phyloP scores from a whole-genome alignment of 345 rosid genomes.

The Linum lewisii region DNA sequence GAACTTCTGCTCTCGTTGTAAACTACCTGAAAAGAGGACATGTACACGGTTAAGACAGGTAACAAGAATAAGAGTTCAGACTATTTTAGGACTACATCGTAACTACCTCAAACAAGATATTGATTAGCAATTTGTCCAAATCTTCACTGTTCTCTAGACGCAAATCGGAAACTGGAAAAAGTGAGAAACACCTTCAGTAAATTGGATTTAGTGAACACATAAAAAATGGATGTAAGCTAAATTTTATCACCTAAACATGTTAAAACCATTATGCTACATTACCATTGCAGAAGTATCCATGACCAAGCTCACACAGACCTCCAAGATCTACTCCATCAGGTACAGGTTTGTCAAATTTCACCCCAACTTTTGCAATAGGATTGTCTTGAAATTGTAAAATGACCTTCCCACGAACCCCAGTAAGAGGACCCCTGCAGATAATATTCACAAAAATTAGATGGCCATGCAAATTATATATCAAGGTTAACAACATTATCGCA shows the following conservation, averaged over 20 bases:
- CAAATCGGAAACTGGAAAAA: slow-evolving; percentile 55
- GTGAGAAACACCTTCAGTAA: slow-evolving; percentile 14
- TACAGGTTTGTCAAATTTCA: slow-evolving; percentile 68
- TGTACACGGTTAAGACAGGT: background rate
- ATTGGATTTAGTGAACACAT: slow-evolving; percentile 6
- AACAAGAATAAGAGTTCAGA: no score
- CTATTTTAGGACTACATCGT: background rate
- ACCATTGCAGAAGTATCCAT: slow-evolving; percentile 86
- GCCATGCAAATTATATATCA: background rate
- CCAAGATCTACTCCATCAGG: slow-evolving; percentile 88
- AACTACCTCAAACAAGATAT: slow-evolving; percentile 76
- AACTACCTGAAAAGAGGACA: slow-evolving; percentile 42
- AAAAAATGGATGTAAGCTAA: slow-evolving; percentile 16
- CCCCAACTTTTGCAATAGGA: slow-evolving; percentile 74
- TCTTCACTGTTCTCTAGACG: slow-evolving; percentile 50
- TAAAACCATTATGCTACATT: slow-evolving; percentile 16
- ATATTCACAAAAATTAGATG: background rate
- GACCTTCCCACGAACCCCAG: slow-evolving; percentile 63
- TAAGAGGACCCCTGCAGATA: slow-evolving; percentile 49
- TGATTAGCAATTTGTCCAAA: slow-evolving; percentile 52
- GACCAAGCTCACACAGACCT: slow-evolving; percentile 50
- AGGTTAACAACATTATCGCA: background rate
- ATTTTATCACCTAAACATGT: slow-evolving; percentile 3
- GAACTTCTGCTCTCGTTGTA: slow-evolving; percentile 54
- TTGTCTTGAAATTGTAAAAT: slow-evolving; percentile 54